A percentile compares a stretch with the other conserved stretches of the same genome.
Evolutionary conservation across 345 rosid species (phyloP).

Genomic region (Physaria fendleri): DNA sequence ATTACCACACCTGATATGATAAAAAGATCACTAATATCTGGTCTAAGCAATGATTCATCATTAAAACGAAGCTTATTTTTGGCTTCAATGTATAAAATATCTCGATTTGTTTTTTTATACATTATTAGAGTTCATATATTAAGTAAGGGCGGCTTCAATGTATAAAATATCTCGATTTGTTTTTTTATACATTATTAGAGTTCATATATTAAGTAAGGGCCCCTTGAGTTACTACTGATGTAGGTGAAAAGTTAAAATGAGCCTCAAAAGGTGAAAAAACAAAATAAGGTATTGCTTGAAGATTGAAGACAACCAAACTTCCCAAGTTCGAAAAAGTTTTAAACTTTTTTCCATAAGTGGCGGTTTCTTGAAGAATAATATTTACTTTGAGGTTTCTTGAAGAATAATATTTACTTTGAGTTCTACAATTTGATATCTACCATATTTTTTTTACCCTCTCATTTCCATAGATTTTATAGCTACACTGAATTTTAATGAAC

Average conservation of each 20-base stretch:
- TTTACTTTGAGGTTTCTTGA: constrained; percentile 30
- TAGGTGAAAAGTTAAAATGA: constrained; percentile 20
- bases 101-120: too few species aligned
- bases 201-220: background rate
- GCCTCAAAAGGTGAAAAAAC: constrained; percentile 19
- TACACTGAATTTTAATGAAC: constrained; percentile 7
- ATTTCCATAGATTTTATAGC: constrained; percentile 26
- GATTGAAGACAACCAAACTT: constrained; percentile 7
- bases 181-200: background rate
- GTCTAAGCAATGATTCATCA: too few species aligned
- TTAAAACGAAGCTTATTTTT: too few species aligned
- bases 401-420: constrained; percentile 24
- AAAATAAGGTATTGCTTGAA: constrained; percentile 25
- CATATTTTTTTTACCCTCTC: constrained; percentile 18
- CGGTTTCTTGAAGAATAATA: constrained; percentile 26
- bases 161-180: too few species aligned
- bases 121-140: background rate
- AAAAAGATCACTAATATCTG: too few species aligned
- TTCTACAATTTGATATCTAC: constrained; percentile 18
- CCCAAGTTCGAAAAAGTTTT: constrained; percentile 14
- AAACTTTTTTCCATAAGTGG: constrained; percentile 12
- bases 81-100: too few species aligned
- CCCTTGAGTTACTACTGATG: background rate
- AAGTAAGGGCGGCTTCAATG: background rate
- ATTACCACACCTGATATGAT: too few species aligned